Base-by-base conservation (phyloP, 1,139 yeast genomes). In the Yarrowia galli region DNA sequence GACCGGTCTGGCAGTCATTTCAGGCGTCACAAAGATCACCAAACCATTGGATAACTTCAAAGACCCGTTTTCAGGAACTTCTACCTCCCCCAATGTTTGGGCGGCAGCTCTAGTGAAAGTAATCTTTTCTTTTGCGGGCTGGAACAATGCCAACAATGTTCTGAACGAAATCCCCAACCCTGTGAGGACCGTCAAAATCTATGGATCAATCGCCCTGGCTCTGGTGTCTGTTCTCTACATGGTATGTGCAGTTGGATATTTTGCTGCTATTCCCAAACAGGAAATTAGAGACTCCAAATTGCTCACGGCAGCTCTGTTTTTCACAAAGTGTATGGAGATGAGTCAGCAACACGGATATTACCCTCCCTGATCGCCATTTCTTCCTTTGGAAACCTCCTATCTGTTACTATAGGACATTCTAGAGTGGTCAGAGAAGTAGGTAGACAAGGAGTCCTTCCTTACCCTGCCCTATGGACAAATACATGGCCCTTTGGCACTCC, bases 61-160 rank as follows among this genome's bases (percentile, higher is more conserved):
- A 54, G 13, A n/a, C 36, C 61, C 61, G 3, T 54, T 54, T 10
- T 13, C 46, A 8, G 61, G 61, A 2, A 54, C 61, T 2, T 40
- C 61, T 16, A 6, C 61, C 3, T 40, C 46, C 2, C 46, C 61
- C 5, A 54, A 54, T 18, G 61, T 54, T 13, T 54, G 61, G 61
- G 61, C 61, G 1, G 40, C 61, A 12, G 61, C 61, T 40, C 36
- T 54, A 7, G 61, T 54, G 25, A 54, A 54, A 16, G 61, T 54
- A 10, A 40, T 54, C 13, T 54, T 54, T 38, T 54, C 61, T 7
- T 54, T 54, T 40, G 46, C 61, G 13, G 61, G 61, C 38, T 54
- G 61, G 61, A 54, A 54, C 36, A 54, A 54, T 10, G 61, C 61
- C 16, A 54, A 54, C 13, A 54, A 54, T 38, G 61, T 54, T n/a